These are phyloP conservation scores for Nannochloris sp. DNA, from an alignment of 139 green algal species.

Conservation along the genomic window DNA sequence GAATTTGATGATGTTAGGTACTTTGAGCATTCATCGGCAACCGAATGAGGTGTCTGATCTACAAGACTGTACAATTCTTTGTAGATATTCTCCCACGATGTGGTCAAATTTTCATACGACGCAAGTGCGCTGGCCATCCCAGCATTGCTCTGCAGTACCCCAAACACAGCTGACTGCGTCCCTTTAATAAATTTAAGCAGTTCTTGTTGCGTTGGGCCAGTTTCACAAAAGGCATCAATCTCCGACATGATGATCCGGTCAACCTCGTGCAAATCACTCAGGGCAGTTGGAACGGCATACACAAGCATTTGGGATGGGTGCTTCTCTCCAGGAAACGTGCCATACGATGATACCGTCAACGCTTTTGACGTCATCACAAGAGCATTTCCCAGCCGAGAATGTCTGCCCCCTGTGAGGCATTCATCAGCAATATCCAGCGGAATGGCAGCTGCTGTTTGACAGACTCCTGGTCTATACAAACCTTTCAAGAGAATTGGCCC, in stretches of 20 bases:
- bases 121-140: constrained; percentile 40
- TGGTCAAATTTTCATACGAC: constrained; percentile 36
- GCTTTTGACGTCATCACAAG: constrained; percentile 42
- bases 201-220: constrained; percentile 36
- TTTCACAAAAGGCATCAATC: constrained; percentile 25
- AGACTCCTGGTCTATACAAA: constrained; percentile 55
- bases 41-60: constrained; percentile 3
- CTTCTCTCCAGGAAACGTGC: constrained; percentile 54
- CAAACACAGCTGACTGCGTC: constrained; percentile 34
- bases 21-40: not conserved
- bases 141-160: constrained; percentile 36
- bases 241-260: constrained; percentile 24
- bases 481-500: constrained; percentile 46
- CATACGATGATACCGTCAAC: constrained; percentile 29
- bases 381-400: constrained; percentile 42
- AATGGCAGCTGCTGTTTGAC: constrained; percentile 11
- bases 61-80: constrained; percentile 28
- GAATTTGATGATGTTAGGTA: not conserved
- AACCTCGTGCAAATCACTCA: constrained; percentile 24
- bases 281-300: constrained; percentile 27
- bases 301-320: constrained; percentile 33
- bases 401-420: constrained; percentile 41
- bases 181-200: constrained; percentile 37
- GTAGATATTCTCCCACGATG: constrained; percentile 31
- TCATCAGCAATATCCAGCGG: constrained; percentile 42